A percentile compares a stretch with the other conserved stretches of the same genome.
phyloP scores from a whole-genome alignment of 2,329 filamentous ascomycete genomes.

The Trichoderma pleuroti region DNA sequence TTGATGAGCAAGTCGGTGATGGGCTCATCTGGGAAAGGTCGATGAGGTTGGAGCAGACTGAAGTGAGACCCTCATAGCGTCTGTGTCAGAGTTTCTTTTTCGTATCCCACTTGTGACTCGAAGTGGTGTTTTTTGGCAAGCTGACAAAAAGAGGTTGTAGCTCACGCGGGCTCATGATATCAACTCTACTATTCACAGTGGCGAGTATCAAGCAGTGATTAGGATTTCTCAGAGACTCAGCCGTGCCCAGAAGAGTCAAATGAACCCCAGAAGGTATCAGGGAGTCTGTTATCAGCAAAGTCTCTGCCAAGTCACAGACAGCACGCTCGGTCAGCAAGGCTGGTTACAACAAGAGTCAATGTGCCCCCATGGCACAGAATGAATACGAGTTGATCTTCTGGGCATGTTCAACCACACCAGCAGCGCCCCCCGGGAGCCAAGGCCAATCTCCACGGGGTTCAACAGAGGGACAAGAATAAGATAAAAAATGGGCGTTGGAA shows the following conservation, averaged over 20 bases:
- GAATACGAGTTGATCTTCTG: constrained; percentile 15
- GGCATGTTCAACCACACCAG: constrained; percentile 12
- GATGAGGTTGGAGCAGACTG: neutral
- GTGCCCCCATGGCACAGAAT: neutral
- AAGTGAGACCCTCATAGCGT: neutral
- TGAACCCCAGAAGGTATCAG: neutral
- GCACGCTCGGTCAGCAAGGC: neutral
- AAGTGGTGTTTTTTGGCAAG: neutral
- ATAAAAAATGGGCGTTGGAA: neutral
- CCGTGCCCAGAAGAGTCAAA: neutral
- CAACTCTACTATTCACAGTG: neutral
- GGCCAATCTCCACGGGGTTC: neutral
- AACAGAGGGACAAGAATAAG: neutral
- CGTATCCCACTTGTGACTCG: neutral
- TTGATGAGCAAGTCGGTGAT: neutral
- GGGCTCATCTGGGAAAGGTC: neutral
- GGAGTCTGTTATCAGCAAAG: neutral
- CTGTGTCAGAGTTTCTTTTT: neutral
- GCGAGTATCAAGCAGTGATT: neutral
- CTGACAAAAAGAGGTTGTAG: neutral
- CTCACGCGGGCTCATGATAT: neutral
- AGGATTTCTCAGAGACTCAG: neutral
- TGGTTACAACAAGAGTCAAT: neutral
- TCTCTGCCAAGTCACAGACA: neutral
- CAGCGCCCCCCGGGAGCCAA: too few relatives aligned